Evolutionary conservation across 495 filamentous ascomycete genomes (phyloP), one percentile per base, ranked within the genome.

Genomic region (Neohortaea acidophila): DNA sequence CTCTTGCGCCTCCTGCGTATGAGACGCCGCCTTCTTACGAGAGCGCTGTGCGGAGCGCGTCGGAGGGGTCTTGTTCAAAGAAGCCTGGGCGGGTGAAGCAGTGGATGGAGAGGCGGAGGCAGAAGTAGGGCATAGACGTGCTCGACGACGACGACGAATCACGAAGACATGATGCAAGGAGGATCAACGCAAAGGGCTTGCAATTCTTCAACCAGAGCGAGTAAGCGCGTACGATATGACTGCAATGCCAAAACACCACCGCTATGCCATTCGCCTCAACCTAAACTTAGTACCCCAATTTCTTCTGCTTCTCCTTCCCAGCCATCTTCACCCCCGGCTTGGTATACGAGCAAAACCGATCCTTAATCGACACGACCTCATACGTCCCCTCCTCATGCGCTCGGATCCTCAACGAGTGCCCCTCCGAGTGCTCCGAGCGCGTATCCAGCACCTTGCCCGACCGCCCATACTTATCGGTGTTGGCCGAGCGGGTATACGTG

Each of bases 381-480:
- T 97, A 97, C 34, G 83, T 92, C 20, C 89, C 89, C 63, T 96
- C 89, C 52, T 91, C 81, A 29, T 75, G 82, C 11, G 83, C 85
- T 52, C 70, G 70, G 44, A 94, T 70, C 15, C 73, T 75, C 63
- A 86, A 83, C 45, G 63, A 75, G 52, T 83, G 70, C 43, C 84
- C 82, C 42, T 86, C 68, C 17, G 79, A 85, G 5, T 79, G 72
- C 41, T 89, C 82, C 43, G 85, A 83, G 49, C 81, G 75, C 49
- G 85, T 92, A 59, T 96, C 89, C 15, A 96, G 63, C 13, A 97
- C 70, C 53, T 77, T 69, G 5, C 77, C 49, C 44, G 49, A 51
- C 24, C 33, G 53, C 74, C 82, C 54, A 73, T 73, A 2, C 83
- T 80, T 64, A 76, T 83, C 41, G 66, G 68, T 50, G 56, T 89